Evolutionary conservation across 495 filamentous ascomycete species (phyloP).

Genomic region (Tuber umbilicatum): DNA sequence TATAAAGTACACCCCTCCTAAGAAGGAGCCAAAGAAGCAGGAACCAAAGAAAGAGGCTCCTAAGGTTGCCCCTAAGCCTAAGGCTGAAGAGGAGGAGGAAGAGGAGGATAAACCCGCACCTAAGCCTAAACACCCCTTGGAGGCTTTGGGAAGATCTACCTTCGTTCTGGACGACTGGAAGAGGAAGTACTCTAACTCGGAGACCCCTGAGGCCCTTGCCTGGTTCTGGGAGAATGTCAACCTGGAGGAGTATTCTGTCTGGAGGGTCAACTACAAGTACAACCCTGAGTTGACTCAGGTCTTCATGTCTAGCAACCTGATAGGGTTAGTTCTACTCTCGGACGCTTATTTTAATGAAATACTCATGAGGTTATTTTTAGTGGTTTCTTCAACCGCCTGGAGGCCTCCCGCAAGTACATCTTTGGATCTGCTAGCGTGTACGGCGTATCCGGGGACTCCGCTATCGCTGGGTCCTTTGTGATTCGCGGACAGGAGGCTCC

Average conservation of each 20-base stretch:
- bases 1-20: conserved; percentile 80
- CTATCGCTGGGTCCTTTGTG: conserved; percentile 86
- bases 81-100: conserved; percentile 58
- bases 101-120: conserved; percentile 64
- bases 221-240: conserved; percentile 98
- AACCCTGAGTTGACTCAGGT: conserved; percentile 91
- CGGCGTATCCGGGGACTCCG: conserved; percentile 74
- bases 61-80: conserved; percentile 53
- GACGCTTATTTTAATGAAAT: not conserved
- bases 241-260: conserved; percentile 89
- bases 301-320: conserved; percentile 98
- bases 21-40: conserved; percentile 66
- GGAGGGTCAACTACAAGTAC: conserved; percentile 92
- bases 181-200: conserved; percentile 95
- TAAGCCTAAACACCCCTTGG: conserved; percentile 95
- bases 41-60: conserved; percentile 59
- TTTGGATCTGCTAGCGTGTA: conserved; percentile 80
- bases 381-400: conserved; percentile 95
- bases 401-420: conserved; percentile 96
- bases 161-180: conserved; percentile 94
- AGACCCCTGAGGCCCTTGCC: conserved; percentile 78
- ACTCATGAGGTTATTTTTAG: conserved; percentile 5
- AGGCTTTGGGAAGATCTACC: conserved; percentile 71
- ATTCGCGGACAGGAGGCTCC: conserved; percentile 81
- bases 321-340: conserved; percentile 48